phyloP scores from a whole-genome alignment of 345 rosid genomes.

The Adansonia digitata region DNA sequence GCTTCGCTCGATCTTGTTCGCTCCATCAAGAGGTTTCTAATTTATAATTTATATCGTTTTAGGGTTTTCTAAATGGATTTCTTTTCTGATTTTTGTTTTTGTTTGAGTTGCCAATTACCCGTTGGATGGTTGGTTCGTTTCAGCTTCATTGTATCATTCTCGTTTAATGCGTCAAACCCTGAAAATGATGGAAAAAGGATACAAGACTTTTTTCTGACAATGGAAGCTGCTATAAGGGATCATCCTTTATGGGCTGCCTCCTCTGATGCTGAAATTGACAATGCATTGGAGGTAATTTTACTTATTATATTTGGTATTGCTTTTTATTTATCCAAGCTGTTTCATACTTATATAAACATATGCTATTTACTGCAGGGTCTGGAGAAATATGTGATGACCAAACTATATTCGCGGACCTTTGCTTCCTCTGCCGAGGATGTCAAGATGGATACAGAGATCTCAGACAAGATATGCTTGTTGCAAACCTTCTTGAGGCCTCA shows the following conservation, averaged over 20 bases:
- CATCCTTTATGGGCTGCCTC: slow-evolving; percentile 49
- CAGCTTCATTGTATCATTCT: slow-evolving; percentile 61
- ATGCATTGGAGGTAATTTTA: slow-evolving; percentile 40
- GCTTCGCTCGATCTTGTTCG: slow-evolving; percentile 57
- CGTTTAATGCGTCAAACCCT: slow-evolving; percentile 40
- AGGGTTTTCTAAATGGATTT: background rate
- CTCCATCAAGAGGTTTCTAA: slow-evolving; percentile 58
- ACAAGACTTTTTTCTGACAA: slow-evolving; percentile 42
- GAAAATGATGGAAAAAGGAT: slow-evolving; percentile 49
- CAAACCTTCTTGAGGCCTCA: slow-evolving; percentile 54
- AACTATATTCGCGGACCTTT: slow-evolving; percentile 42
- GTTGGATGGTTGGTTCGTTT: no score
- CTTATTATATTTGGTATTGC: background rate
- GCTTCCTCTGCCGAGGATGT: slow-evolving; percentile 42
- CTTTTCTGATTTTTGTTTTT: background rate
- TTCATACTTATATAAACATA: background rate
- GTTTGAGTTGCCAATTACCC: background rate
- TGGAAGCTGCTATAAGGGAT: slow-evolving; percentile 49
- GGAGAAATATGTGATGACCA: slow-evolving; percentile 59
- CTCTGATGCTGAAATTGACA: slow-evolving; percentile 39
- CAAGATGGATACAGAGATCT: slow-evolving; percentile 38
- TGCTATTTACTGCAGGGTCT: slow-evolving; percentile 34
- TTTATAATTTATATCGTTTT: background rate
- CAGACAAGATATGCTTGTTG: slow-evolving; percentile 40
- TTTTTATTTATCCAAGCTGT: background rate